Base-by-base conservation (phyloP, 1,284 basidiomycete genomes). In the Phylloboletellus chloephorus region DNA sequence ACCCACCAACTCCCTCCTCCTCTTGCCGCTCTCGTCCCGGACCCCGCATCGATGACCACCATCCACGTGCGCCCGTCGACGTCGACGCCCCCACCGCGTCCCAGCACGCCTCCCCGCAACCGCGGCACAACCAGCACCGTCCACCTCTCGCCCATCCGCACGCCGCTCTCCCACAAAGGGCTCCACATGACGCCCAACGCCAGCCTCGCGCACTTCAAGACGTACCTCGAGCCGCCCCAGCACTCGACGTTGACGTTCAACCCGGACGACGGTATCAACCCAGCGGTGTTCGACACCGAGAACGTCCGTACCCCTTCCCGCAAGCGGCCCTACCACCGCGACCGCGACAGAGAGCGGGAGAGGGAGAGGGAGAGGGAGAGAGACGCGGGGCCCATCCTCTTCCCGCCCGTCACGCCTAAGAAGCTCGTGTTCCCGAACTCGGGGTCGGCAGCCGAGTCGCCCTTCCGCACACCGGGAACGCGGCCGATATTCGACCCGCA, bases 131-230 rank as follows among this genome's bases (percentile, higher is more conserved):
- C 44, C 16, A 53, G 44, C 31, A 43, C 53, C 6, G 41, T 61
- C 17, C 61, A 69, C n/a, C 63, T 78, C 12, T 82, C 81, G 1
- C 76, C 79, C 0, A 60, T 69, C 28, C 72, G 74, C 23, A 83
- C 82, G 0, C 81, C 82, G 0, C 56, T 85, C 10, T 82, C 82
- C 0, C 77, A 82, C 51, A 75, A 71, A 46, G 82, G 79, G 21
- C 57, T 83, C 26, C 77, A 81, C 48, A 79, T 79, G 76, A 77
- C 76, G 48, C 79, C 79, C 3, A 72, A 71, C 4, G 58, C 78
- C 1, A 79, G 73, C 51, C 67, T 79, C n/a, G 73, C 67, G 5
- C 72, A 82, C 59, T 80, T 78, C 56, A 82, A 81, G 52, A 72
- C 71, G 2, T 63, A 80, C 50, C 64, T 80, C 9, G 76, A 81